A percentile compares a stretch with the other conserved stretches of the same genome.
Evolutionary conservation across 2,329 filamentous ascomycete genomes (phyloP).

Genomic region (Fusarium pseudoanthophilum): DNA sequence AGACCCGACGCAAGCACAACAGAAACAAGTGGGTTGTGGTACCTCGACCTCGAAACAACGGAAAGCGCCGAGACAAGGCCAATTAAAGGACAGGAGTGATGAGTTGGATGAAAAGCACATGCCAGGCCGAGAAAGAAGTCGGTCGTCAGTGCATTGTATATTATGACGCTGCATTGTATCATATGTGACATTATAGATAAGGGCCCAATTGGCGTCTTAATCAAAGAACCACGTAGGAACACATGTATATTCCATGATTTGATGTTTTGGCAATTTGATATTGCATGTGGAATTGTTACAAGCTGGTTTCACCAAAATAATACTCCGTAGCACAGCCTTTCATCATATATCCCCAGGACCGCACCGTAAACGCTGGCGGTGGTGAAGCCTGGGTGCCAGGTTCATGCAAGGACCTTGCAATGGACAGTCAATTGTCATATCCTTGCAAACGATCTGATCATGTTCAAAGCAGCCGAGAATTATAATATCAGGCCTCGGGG

Average conservation of each 20-base stretch:
- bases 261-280: neutral
- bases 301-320: neutral
- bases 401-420: neutral
- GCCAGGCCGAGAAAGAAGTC: slow-evolving; percentile 16
- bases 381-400: neutral
- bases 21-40: slow-evolving; percentile 91
- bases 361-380: neutral
- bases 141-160: slow-evolving; percentile 45
- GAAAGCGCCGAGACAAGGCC: slow-evolving; percentile 80
- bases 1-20: slow-evolving; percentile 89
- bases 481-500: too few relatives aligned
- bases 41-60: slow-evolving; percentile 86
- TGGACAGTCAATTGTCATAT: neutral
- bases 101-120: slow-evolving; percentile 26
- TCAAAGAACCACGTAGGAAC: slow-evolving; percentile 19
- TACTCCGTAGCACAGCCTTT: neutral
- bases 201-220: slow-evolving; percentile 30
- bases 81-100: slow-evolving; percentile 44
- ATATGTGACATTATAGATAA: slow-evolving; percentile 50
- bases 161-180: slow-evolving; percentile 47
- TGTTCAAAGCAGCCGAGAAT: neutral
- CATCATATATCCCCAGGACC: neutral
- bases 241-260: neutral
- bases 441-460: neutral
- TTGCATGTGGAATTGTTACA: neutral